phyloP scores from a whole-genome alignment of 2,329 filamentous ascomycete species.

The Fusarium buharicum region DNA sequence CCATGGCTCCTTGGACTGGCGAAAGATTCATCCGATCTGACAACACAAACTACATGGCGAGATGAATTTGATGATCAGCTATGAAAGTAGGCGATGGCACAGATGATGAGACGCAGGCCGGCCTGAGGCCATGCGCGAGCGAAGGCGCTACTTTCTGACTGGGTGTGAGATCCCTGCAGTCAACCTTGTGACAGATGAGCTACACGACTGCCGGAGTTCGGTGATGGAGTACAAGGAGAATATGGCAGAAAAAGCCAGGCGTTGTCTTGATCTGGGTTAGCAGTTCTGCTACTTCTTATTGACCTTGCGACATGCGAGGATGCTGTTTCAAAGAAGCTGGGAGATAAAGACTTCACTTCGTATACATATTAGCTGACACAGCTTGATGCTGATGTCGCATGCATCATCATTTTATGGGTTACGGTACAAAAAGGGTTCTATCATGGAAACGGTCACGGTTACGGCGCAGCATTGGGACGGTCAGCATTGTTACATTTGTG shows the following conservation, averaged over 20 bases:
- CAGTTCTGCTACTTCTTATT: conserved; percentile 28
- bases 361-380: conserved; percentile 39
- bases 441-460: conserved; percentile 33
- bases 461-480: conserved; percentile 36
- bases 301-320: conserved; percentile 5
- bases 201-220: conserved; percentile 32
- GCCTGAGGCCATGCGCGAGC: conserved; percentile 32
- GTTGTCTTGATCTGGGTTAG: conserved; percentile 16
- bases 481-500: conserved; percentile 23
- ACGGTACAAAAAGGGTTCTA: conserved; percentile 44
- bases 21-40: conserved; percentile 21
- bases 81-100: conserved; percentile 24
- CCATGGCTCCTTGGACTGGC: conserved; percentile 4
- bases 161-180: conserved; percentile 40
- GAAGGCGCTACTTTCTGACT: conserved; percentile 45
- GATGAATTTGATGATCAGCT: conserved; percentile 29
- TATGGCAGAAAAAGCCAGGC: conserved; percentile 27
- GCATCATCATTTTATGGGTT: conserved; percentile 43
- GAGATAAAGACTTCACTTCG: conserved; percentile 38
- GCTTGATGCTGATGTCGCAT: conserved; percentile 43
- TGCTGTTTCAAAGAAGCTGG: conserved; percentile 13
- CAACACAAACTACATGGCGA: conserved; percentile 18
- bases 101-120: conserved; percentile 27
- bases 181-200: conserved; percentile 29
- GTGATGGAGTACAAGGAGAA: conserved; percentile 24